Conservation (phyloP, 2,329 filamentous ascomycete genomes). For the Ceratocystis cubensis region DNA sequence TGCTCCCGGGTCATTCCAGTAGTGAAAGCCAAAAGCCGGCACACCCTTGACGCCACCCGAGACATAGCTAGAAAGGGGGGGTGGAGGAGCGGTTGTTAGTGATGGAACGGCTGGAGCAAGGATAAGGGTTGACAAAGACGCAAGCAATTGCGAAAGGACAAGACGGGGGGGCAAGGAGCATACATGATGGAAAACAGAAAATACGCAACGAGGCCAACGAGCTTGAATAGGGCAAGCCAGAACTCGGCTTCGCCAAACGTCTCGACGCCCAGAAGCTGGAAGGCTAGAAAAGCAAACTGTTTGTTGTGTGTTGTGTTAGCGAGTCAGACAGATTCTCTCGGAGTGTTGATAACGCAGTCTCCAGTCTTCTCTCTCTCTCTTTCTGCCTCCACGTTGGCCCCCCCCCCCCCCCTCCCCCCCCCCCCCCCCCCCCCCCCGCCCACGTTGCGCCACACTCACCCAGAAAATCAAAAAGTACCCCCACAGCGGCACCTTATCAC, state of each 20-base stretch:
- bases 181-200: slow-evolving; percentile 59
- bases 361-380: neutral
- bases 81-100: neutral
- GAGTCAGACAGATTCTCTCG: neutral
- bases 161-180: slow-evolving; percentile 21
- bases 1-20: slow-evolving; percentile 59
- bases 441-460: slow-evolving; percentile 30
- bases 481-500: slow-evolving; percentile 47
- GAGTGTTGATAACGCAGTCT: neutral
- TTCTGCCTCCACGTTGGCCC: neutral
- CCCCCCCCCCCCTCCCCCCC: too few species aligned
- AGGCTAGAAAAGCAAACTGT: slow-evolving; percentile 45
- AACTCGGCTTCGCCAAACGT: slow-evolving; percentile 71
- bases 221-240: slow-evolving; percentile 62
- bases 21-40: slow-evolving; percentile 50
- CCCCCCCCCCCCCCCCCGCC: too few species aligned
- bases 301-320: neutral
- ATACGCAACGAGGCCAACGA: slow-evolving; percentile 56
- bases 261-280: slow-evolving; percentile 60
- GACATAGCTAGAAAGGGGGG: slow-evolving; percentile 37
- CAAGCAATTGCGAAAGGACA: neutral
- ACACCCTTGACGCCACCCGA: slow-evolving; percentile 51
- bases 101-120: neutral
- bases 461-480: slow-evolving; percentile 64
- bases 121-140: neutral